Evolutionary conservation across 116 monocot species (phyloP).

Genomic region (Papilionanthe hybrid): DNA sequence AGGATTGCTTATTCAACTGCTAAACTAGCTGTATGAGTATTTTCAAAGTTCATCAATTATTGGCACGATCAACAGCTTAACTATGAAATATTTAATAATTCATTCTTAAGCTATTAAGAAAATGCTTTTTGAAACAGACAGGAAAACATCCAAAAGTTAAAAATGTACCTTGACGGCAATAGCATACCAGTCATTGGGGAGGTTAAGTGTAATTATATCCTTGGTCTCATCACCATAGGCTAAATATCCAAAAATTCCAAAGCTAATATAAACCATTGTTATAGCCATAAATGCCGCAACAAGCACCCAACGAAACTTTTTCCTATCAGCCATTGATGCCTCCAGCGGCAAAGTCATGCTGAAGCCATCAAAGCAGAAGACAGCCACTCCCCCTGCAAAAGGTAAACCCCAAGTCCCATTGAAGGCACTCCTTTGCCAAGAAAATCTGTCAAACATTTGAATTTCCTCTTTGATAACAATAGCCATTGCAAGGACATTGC

Average conservation of each 20-base stretch:
- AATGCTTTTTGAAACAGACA: neutral
- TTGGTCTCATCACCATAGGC: constrained; percentile 83
- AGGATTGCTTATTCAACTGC: neutral
- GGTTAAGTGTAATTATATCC: constrained; percentile 90
- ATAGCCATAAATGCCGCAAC: constrained; percentile 59
- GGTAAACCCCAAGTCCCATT: constrained; percentile 63
- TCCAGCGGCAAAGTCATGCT: constrained; percentile 82
- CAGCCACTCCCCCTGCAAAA: constrained; percentile 70
- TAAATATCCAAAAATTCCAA: constrained; percentile 73
- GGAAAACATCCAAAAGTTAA: neutral
- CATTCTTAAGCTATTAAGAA: neutral
- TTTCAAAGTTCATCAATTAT: neutral
- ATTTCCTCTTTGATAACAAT: constrained; percentile 84
- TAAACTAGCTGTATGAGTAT: neutral
- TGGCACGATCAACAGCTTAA: neutral
- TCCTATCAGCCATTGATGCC: constrained; percentile 75
- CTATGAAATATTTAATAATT: neutral
- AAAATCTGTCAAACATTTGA: constrained; percentile 37
- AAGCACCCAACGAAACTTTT: constrained; percentile 59
- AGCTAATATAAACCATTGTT: constrained; percentile 47
- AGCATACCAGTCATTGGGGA: constrained; percentile 72
- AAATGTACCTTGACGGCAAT: constrained; percentile 61
- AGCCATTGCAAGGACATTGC: constrained; percentile 87
- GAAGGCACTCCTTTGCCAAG: constrained; percentile 42
- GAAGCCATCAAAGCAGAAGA: constrained; percentile 96